phyloP scores from a whole-genome alignment of 345 rosid species.

The Chamaenerion angustifolium region DNA sequence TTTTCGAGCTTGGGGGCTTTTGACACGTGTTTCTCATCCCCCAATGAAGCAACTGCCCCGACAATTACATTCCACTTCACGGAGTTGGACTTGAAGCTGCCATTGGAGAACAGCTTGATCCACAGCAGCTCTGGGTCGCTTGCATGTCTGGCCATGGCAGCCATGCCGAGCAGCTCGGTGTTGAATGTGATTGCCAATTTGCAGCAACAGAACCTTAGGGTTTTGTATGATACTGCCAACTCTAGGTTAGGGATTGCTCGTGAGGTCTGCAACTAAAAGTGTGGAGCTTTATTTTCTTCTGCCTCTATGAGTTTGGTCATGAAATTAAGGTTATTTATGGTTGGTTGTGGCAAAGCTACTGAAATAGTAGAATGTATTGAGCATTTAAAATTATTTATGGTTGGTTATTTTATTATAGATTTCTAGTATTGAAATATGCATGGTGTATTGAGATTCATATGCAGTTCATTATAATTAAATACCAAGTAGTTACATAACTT shows the following conservation, averaged over 20 bases:
- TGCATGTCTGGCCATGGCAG: constrained; percentile 76
- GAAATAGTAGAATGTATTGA: too few relatives aligned
- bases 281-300: background rate
- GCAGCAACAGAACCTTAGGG: constrained; percentile 80
- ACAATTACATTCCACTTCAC: constrained; percentile 39
- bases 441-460: too few relatives aligned
- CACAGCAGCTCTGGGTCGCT: constrained; percentile 67
- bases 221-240: constrained; percentile 56
- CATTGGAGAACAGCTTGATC: constrained; percentile 69
- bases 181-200: constrained; percentile 76
- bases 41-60: constrained; percentile 33
- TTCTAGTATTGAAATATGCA: too few relatives aligned
- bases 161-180: constrained; percentile 46
- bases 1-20: constrained; percentile 71
- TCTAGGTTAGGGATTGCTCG: constrained; percentile 73
- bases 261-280: constrained; percentile 57
- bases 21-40: constrained; percentile 59
- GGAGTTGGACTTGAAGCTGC: constrained; percentile 46
- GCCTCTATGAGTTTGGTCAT: background rate
- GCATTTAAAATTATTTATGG: too few relatives aligned
- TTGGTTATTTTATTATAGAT: too few relatives aligned
- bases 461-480: too few relatives aligned
- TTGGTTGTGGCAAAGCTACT: too few relatives aligned
- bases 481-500: too few relatives aligned
- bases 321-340: too few relatives aligned